These are phyloP conservation scores for Falciphora oryzae DNA, from an alignment of 2,329 filamentous ascomycete genomes.

Conservation along the genomic window DNA sequence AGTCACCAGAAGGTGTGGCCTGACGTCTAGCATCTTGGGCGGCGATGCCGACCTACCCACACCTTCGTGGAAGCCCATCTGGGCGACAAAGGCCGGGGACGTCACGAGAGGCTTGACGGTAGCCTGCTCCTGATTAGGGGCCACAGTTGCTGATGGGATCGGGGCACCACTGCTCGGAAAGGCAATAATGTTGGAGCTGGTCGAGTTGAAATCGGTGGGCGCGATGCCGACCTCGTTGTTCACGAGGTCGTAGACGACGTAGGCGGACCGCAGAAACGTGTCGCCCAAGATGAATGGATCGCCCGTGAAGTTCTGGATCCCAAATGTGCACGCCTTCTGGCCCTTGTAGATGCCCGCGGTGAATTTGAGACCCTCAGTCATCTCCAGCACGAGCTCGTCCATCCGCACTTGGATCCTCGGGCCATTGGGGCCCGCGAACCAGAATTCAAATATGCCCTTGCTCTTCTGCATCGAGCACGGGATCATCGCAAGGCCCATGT, in stretches of 20 bases:
- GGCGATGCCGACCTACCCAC: slow-evolving; percentile 6
- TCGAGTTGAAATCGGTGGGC: slow-evolving; percentile 49
- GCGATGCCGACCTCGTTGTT: slow-evolving; percentile 53
- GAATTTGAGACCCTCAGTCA: slow-evolving; percentile 33
- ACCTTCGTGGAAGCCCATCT: slow-evolving; percentile 28
- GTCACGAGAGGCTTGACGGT: slow-evolving; percentile 20
- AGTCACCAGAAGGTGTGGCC: not conserved
- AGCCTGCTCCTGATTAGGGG: slow-evolving; percentile 33
- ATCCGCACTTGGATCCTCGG: slow-evolving; percentile 46
- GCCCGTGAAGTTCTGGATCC: slow-evolving; percentile 45
- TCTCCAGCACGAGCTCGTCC: slow-evolving; percentile 49
- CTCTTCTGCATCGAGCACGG: slow-evolving; percentile 42
- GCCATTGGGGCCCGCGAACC: slow-evolving; percentile 42
- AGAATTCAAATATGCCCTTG: slow-evolving; percentile 47
- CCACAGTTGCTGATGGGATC: slow-evolving; percentile 45
- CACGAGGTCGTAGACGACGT: slow-evolving; percentile 53
- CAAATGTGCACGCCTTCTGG: slow-evolving; percentile 46
- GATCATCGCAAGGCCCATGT: slow-evolving; percentile 36
- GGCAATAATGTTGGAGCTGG: slow-evolving; percentile 40
- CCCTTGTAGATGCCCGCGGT: slow-evolving; percentile 36
- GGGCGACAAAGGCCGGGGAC: slow-evolving; percentile 29
- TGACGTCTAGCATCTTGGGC: not conserved
- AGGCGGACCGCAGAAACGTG: slow-evolving; percentile 54
- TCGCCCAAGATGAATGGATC: slow-evolving; percentile 47
- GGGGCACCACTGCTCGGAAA: slow-evolving; percentile 43